Base-by-base conservation (phyloP, 768 basidiomycete species). In the Pleurotus platypus region DNA sequence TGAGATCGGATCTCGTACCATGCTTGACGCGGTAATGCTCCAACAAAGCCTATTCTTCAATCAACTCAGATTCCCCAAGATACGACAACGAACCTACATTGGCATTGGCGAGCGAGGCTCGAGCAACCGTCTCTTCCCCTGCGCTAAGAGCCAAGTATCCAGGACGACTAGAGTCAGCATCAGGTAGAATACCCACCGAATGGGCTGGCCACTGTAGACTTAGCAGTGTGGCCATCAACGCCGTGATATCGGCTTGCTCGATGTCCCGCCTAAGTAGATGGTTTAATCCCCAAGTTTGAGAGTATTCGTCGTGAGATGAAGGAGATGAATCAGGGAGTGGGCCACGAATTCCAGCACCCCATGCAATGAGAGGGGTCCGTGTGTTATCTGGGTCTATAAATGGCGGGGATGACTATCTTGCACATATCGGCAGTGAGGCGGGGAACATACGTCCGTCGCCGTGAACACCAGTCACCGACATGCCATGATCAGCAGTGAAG, bases 401-500 rank as follows among this genome's bases (percentile, higher is more conserved):
- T 35, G 45, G 26, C 24, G 15, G n/a, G 43, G 12, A 35, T 58
- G 55, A 46, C 42, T 27, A 27, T 49, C 20, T 30, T 40, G 58
- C 39, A 55, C 30, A 35, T 16, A 6, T n/a, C 57, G 12, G 53
- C 8, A 30, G 9, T 40, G 7, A 27, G 51, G 46, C 48, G 53
- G 26, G 46, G 43, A 54, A 67, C 75, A 66, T 64, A 89, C 90
- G 85, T 37, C 92, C 92, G 59, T 94, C 92, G 3, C 92, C 92
- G 58, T 94, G 92, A 65, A 93, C 93, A 11, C 92, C 92, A 55
- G 92, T 87, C 35, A 77, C 81, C 3, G 89, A 90, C 92, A 94
- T 94, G 7, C 92, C 92, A 65, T 94, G 92, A 67, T 94, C 92
- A 0, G 92, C 90, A 1, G 89, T 94, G 67, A 92, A 94, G 37